Base-by-base conservation (phyloP, 768 basidiomycete genomes). In the Trametes coccinea region DNA sequence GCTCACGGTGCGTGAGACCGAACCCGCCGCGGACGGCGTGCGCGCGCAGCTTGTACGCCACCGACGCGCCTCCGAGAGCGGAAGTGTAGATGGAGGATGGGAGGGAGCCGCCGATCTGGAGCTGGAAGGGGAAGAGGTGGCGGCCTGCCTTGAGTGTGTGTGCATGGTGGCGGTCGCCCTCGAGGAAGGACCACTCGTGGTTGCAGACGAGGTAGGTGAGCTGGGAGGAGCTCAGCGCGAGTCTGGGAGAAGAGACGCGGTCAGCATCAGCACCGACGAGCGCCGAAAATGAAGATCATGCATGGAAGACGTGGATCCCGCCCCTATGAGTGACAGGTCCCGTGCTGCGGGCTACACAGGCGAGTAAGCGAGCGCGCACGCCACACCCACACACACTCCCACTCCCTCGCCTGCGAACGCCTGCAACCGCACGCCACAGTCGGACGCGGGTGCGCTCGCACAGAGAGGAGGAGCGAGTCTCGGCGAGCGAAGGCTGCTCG, bases 141-240 rank as follows among this genome's bases (percentile, higher is more conserved):
- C 86, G 87, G 13, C 96, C 96, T n/a, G 95, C 93, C 76, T 98
- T 97, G 72, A 98, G 87, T 0, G 95, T 98, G 69, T 92, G 93
- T 10, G 82, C 79, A 69, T 89, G 87, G 44, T 80, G 81, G 73
- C 86, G 90, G 67, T 88, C 85, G 59, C 91, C 90, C 67, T 93
- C 89, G 51, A 96, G 86, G 78, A 97, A 95, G 14, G 91, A 90
- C 94, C 93, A 95, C 63, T 94, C 91, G 70, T 95, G 92, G 60
- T 83, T 84, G 73, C 89, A 90, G 45, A 95, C 74, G 45, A 83
- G 77, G 69, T 86, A 89, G 16, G 81, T 84, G 60, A 83, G 72
- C 9, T 77, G 75, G 0, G 82, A 76, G 45, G 74, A 73, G 70
- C 76, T 82, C 62, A 82, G 72, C 8, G 68, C 63, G n/a, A 70